These are phyloP conservation scores for Hymenoscyphus albidus DNA, from an alignment of 2,329 filamentous ascomycete genomes.

Conservation along the genomic window DNA sequence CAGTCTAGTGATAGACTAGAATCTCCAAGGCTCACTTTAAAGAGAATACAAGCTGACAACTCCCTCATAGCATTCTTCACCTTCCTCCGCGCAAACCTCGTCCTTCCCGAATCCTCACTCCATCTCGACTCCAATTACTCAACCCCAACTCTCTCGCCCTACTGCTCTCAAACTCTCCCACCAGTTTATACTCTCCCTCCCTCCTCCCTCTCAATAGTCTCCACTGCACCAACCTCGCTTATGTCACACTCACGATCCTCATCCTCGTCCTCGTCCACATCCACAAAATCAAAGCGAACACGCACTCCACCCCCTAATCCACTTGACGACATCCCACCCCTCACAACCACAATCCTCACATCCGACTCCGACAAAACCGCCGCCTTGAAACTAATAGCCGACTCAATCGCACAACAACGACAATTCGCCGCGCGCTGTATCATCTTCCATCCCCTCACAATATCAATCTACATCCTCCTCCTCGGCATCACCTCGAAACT, in stretches of 20 bases:
- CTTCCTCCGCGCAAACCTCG: slow-evolving; percentile 75
- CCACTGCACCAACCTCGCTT: slow-evolving; percentile 29
- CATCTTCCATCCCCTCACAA: slow-evolving; percentile 57
- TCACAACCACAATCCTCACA: slow-evolving; percentile 57
- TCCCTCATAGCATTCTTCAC: slow-evolving; percentile 67
- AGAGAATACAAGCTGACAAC: neutral
- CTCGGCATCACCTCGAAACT: slow-evolving; percentile 45
- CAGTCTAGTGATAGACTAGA: neutral
- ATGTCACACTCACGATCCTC: neutral
- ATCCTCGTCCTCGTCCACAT: slow-evolving; percentile 20
- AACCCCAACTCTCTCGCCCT: slow-evolving; percentile 60
- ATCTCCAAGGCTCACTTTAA: neutral
- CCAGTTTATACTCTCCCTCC: slow-evolving; percentile 32
- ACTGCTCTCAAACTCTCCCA: slow-evolving; percentile 40
- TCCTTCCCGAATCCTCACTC: slow-evolving; percentile 50
- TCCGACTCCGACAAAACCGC: slow-evolving; percentile 58
- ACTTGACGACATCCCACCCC: slow-evolving; percentile 53
- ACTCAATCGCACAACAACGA: slow-evolving; percentile 79
- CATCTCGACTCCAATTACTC: slow-evolving; percentile 51
- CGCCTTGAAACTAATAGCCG: slow-evolving; percentile 70
- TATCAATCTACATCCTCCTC: slow-evolving; percentile 45
- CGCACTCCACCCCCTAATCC: slow-evolving; percentile 34
- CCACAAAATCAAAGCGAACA: slow-evolving; percentile 19
- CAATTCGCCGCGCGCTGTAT: slow-evolving; percentile 61
- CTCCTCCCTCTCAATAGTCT: slow-evolving; percentile 37